Evolutionary conservation across 495 filamentous ascomycete genomes (phyloP), one percentile per base, ranked within the genome.

Genomic region (Evernia prunastri): DNA sequence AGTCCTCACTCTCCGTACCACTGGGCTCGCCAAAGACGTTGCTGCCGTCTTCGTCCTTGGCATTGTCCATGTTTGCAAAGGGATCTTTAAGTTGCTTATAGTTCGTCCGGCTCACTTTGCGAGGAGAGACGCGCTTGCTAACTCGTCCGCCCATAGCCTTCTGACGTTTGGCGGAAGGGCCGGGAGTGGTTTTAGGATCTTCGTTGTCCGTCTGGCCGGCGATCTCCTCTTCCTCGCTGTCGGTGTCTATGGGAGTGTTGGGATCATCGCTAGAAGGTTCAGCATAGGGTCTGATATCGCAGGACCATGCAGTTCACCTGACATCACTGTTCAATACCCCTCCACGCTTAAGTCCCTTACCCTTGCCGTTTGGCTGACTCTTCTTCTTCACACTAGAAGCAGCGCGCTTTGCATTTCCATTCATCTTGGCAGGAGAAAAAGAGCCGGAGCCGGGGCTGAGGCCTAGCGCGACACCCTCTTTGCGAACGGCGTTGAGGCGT

Each of bases 61-160:
- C 43, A 17, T 37, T 53, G 6, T 42, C 25, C 5, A 58, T 58
- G 3, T 5, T 33, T 0, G 23, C 25, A 6, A 64, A 67, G n/a
- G 66, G 66, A 20, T 64, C 61, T 1, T 39, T 56, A 5, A 67
- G 60, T 8, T 27, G 25, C 29, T 54, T 57, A 17, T 67, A 67
- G 15, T 67, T 29, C 1, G 42, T 60, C 12, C 64, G 60, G 2
- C 9, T 20, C 15, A 13, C 13, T 8, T 60, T 47, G 43, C 66
- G 66, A 1, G 61, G 66, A 20, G 66, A 67, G 17, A 40, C 37
- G 2, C 61, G 62, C 36, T 66, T 66, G 5, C 18, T 63, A 9
- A 63, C 45, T 4, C 54, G 54, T 40, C 59, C 65, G 11, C 15
- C 27, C 3, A 63, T 13, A 13, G 29, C 37, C 25, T 66, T 66